These are phyloP conservation scores for Vanrija sp. DNA, from an alignment of 1,284 basidiomycete species.

Conservation along the genomic window DNA sequence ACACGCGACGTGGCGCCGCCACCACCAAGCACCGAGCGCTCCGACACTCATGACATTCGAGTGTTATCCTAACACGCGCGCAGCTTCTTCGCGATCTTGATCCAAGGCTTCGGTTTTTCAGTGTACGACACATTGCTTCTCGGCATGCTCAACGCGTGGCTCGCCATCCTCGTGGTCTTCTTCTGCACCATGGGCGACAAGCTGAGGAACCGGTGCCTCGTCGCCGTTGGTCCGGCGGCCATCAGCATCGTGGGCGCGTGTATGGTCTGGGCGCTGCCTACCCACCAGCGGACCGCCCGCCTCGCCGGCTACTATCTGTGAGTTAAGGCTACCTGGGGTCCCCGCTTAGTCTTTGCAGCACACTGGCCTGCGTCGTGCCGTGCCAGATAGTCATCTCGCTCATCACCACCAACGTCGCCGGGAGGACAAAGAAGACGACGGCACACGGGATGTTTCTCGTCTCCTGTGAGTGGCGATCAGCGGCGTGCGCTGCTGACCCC, in stretches of 20 bases:
- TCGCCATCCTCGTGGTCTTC: conserved; percentile 13
- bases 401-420: conserved; percentile 16
- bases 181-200: conserved; percentile 15
- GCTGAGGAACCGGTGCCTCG: conserved; percentile 6
- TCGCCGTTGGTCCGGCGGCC: conserved; percentile 2
- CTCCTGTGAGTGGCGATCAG: too few species aligned
- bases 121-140: conserved; percentile 14
- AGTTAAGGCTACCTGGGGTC: too few species aligned
- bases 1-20: too few species aligned
- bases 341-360: too few species aligned
- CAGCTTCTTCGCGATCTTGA: conserved; percentile 25
- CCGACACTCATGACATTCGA: too few species aligned
- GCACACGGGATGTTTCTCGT: conserved; percentile 15
- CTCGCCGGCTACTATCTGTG: conserved; percentile 9
- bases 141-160: conserved; percentile 12
- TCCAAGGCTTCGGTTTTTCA: conserved; percentile 18
- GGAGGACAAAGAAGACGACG: conserved; percentile 24
- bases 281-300: background rate
- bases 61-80: background rate
- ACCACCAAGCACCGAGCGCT: too few species aligned
- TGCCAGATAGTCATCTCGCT: background rate
- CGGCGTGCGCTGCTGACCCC: too few species aligned
- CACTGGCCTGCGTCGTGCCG: too few species aligned
- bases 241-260: conserved; percentile 14
- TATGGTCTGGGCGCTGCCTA: conserved; percentile 15